These are phyloP conservation scores for Schizochytrium sp. DNA, from an alignment of 108 stramenopile genomes.

Conservation along the genomic window DNA sequence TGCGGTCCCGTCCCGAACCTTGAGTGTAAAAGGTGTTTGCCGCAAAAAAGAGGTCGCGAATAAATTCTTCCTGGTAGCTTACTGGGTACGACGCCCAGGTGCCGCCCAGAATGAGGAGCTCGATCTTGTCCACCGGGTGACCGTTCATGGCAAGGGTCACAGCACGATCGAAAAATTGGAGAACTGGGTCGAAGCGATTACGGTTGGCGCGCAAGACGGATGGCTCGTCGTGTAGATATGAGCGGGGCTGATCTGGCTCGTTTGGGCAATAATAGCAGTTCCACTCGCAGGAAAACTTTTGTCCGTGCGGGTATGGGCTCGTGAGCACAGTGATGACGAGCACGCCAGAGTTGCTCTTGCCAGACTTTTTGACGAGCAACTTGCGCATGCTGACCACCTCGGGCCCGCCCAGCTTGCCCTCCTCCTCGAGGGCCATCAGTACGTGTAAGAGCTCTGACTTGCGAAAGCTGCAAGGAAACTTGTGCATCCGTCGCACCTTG, in stretches of 20 bases:
- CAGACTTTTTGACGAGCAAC: not conserved
- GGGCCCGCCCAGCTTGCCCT: not conserved
- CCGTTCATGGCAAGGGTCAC: conserved; percentile 41
- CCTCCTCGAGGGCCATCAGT: not conserved
- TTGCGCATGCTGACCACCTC: not conserved
- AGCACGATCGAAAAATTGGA: conserved; percentile 30
- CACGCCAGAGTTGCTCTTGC: conserved; percentile 23
- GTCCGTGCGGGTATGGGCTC: conserved; percentile 29
- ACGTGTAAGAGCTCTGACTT: conserved; percentile 15
- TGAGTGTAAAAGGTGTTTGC: conserved; percentile 34
- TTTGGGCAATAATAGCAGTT: conserved; percentile 48
- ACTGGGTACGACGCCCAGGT: conserved; percentile 59
- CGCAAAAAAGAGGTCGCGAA: conserved; percentile 40
- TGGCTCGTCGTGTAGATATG: conserved; percentile 44
- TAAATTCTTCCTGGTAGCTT: conserved; percentile 37
- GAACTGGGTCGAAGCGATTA: conserved; percentile 29
- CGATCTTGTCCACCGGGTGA: conserved; percentile 85
- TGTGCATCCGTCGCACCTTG: not conserved
- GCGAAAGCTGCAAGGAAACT: not conserved
- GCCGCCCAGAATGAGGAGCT: conserved; percentile 92
- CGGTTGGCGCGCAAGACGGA: conserved; percentile 40
- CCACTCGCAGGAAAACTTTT: conserved; percentile 40
- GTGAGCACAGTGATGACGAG: conserved; percentile 38
- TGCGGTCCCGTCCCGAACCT: not conserved
- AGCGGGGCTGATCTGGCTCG: conserved; percentile 38